Percentiles rank a stretch among this genome's conserved stretches.
Conservation (phyloP, 108 stramenopile genomes). For the Pseudonitzschia pungens region DNA sequence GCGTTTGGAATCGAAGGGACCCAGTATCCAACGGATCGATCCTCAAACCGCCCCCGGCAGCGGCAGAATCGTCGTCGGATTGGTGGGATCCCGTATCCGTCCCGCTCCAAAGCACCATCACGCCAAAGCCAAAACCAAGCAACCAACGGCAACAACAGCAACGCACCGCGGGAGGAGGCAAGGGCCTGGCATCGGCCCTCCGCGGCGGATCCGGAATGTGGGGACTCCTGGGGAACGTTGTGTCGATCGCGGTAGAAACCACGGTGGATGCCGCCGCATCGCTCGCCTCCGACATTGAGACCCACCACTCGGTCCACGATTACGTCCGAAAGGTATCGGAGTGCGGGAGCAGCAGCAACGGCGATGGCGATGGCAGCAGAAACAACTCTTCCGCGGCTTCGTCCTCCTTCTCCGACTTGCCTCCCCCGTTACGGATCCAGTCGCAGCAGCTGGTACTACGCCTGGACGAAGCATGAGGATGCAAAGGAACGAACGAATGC, state of each 20-base stretch:
- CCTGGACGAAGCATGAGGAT: too few relatives aligned
- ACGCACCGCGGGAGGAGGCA: too few relatives aligned
- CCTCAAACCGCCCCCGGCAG: not conserved
- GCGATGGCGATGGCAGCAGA: too few relatives aligned
- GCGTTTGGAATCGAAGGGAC: not conserved
- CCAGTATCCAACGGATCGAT: not conserved
- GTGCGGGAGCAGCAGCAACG: too few relatives aligned
- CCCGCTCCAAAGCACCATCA: not conserved
- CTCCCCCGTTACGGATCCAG: too few relatives aligned
- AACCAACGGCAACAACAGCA: too few relatives aligned
- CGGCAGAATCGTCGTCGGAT: not conserved
- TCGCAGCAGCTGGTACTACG: too few relatives aligned
- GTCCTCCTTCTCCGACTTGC: too few relatives aligned
- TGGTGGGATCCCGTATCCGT: not conserved
- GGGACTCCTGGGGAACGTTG: not conserved
- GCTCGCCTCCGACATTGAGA: not conserved
- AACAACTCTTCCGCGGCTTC: too few relatives aligned
- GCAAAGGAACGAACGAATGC: too few relatives aligned
- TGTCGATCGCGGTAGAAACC: not conserved
- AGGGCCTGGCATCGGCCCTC: not conserved
- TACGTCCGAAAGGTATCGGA: too few relatives aligned
- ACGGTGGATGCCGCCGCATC: not conserved
- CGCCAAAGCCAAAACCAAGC: too few relatives aligned
- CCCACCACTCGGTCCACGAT: not conserved
- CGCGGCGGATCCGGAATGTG: not conserved